These are phyloP conservation scores for Mycocalia duriaeana DNA, from an alignment of 1,284 basidiomycete species.

Conservation along the genomic window DNA sequence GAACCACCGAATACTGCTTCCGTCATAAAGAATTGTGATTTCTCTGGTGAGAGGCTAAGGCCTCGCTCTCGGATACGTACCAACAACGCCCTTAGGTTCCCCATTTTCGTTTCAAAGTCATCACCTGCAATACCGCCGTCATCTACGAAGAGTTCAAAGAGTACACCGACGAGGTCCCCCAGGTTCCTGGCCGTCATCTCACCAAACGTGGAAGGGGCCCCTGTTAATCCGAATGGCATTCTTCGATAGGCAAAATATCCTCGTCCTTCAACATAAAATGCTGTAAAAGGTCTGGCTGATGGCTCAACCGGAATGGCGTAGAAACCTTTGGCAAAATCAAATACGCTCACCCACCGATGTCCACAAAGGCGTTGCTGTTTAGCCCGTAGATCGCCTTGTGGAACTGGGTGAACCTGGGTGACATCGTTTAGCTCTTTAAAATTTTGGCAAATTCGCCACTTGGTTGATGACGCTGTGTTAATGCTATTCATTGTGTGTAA, in stretches of 20 bases:
- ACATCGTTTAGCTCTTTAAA: constrained; percentile 31
- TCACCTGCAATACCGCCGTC: constrained; percentile 14
- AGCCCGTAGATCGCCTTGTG: constrained; percentile 28
- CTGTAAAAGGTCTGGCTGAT: constrained; percentile 26
- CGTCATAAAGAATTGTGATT: constrained; percentile 17
- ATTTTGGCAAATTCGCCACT: constrained; percentile 34
- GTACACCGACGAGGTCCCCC: constrained; percentile 20
- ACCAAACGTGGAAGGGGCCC: constrained; percentile 33
- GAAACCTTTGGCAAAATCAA: constrained; percentile 27
- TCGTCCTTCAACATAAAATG: constrained; percentile 34
- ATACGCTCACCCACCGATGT: constrained; percentile 21
- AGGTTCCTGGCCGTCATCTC: constrained; percentile 23
- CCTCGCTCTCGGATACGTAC: constrained; percentile 8
- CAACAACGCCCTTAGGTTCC: constrained; percentile 9
- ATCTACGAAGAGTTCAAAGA: constrained; percentile 16
- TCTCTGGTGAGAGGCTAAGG: constrained; percentile 16
- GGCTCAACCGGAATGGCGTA: constrained; percentile 25
- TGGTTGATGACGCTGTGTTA: constrained; percentile 13
- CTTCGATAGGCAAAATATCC: constrained; percentile 31
- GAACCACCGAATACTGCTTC: constrained; percentile 26
- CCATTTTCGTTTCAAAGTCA: constrained; percentile 8
- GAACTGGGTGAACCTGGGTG: constrained; percentile 29
- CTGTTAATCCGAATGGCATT: constrained; percentile 39
- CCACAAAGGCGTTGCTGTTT: constrained; percentile 28
- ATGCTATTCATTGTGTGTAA: background rate